These are phyloP conservation scores for Ascochyta rabiei DNA, from an alignment of 2,329 filamentous ascomycete genomes.

Conservation along the genomic window DNA sequence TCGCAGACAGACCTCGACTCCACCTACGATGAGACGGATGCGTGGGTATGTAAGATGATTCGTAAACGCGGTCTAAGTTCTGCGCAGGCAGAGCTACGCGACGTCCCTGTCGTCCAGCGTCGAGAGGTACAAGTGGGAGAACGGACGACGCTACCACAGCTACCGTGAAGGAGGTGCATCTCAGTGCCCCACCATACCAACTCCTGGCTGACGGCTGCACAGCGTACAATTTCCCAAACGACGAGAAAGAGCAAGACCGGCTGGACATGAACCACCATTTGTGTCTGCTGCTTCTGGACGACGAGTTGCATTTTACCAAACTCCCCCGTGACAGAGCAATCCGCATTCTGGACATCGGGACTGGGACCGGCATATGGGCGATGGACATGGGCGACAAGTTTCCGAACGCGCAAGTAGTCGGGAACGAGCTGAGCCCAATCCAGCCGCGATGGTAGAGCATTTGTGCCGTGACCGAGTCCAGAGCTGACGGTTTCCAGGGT, in stretches of 20 bases:
- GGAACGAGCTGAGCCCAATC: conserved; percentile 57
- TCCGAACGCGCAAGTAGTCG: conserved; percentile 43
- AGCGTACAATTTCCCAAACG: conserved; percentile 51
- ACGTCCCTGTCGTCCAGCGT: conserved; percentile 41
- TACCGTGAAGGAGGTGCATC: conserved; percentile 38
- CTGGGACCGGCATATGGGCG: conserved; percentile 47
- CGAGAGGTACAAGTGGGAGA: conserved; percentile 43
- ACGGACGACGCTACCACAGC: conserved; percentile 45
- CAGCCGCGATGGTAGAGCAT: conserved; percentile 50
- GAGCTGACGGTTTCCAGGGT: conserved; percentile 36
- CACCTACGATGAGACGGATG: conserved; percentile 7
- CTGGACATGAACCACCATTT: conserved; percentile 52
- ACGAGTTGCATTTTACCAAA: conserved; percentile 38
- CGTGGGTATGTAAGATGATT: not conserved
- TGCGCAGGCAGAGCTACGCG: conserved; percentile 6
- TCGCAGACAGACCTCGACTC: conserved; percentile 3
- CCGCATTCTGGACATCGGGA: conserved; percentile 42
- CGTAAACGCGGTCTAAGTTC: not conserved
- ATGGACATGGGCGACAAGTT: conserved; percentile 41
- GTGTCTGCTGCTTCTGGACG: conserved; percentile 42
- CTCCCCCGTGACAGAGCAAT: conserved; percentile 34
- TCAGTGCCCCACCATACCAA: conserved; percentile 17
- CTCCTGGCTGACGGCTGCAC: not conserved
- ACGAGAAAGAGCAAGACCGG: conserved; percentile 51
- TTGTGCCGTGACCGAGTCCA: not conserved